A percentile compares a stretch with the other conserved stretches of the same genome.
phyloP scores from a whole-genome alignment of 768 basidiomycete species.

The Cyclocybe aegerita region DNA sequence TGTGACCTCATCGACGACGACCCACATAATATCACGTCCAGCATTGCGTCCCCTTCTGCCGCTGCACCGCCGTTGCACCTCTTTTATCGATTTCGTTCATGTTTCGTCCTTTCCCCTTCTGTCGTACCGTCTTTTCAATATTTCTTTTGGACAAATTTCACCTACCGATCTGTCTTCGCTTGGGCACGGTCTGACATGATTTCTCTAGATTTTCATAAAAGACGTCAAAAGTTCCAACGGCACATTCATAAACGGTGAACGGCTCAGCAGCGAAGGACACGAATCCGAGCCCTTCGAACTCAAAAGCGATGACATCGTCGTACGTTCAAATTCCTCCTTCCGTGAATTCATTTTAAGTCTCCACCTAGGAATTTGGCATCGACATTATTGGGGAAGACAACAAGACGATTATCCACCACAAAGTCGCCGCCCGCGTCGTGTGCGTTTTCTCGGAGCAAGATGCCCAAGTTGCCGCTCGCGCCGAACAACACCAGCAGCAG shows the following conservation, averaged over 20 bases:
- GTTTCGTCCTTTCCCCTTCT: too few relatives aligned
- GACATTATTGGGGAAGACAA: constrained; percentile 99
- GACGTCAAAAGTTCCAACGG: constrained; percentile 97
- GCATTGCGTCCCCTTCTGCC: too few relatives aligned
- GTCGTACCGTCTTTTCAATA: constrained; percentile 1
- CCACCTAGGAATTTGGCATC: constrained; percentile 90
- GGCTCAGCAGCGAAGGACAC: constrained; percentile 81
- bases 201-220: constrained; percentile 77
- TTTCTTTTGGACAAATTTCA: background rate
- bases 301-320: constrained; percentile 91
- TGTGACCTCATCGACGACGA: too few relatives aligned
- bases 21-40: too few relatives aligned
- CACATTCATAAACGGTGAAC: constrained; percentile 93
- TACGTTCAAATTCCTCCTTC: constrained; percentile 37
- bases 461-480: constrained; percentile 67
- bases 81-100: too few relatives aligned
- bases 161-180: background rate
- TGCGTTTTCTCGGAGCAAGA: constrained; percentile 90
- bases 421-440: constrained; percentile 92
- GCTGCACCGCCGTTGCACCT: too few relatives aligned
- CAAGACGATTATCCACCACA: constrained; percentile 97
- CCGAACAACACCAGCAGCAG: constrained; percentile 53
- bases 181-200: constrained; percentile 8
- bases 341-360: background rate
- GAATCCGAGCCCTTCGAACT: constrained; percentile 92